Percentiles rank a stretch among this genome's conserved stretches.
These are phyloP conservation scores for Medicago lupulina DNA, from an alignment of 306 rosid genomes.

Conservation along the genomic window DNA sequence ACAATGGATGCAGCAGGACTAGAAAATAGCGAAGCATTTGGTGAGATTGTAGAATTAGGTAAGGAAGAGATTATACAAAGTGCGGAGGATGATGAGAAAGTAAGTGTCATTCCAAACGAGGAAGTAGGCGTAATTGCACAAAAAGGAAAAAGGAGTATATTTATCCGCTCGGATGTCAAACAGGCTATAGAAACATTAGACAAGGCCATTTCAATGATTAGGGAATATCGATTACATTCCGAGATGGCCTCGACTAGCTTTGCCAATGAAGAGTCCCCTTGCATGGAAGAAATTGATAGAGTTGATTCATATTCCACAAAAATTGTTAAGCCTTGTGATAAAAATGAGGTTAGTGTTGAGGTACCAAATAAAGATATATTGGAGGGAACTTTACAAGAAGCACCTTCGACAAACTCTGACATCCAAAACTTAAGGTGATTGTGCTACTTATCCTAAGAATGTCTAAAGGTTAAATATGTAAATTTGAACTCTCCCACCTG, in stretches of 20 bases:
- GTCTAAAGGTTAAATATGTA: neutral
- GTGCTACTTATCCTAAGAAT: neutral
- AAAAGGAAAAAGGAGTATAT: slow-evolving; percentile 44
- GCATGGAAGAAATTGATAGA: slow-evolving; percentile 39
- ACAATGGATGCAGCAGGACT: neutral
- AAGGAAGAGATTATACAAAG: slow-evolving; percentile 53
- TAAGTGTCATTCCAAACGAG: neutral
- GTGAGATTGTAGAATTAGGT: slow-evolving; percentile 28
- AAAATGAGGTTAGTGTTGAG: slow-evolving; percentile 40
- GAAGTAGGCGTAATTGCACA: slow-evolving; percentile 34
- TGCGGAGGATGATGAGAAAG: neutral
- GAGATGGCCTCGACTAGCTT: slow-evolving; percentile 43
- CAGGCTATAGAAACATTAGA: slow-evolving; percentile 81
- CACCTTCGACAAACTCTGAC: slow-evolving; percentile 30
- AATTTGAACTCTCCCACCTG: neutral
- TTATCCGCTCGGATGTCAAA: slow-evolving; percentile 72
- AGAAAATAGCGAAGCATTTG: neutral
- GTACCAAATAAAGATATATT: slow-evolving; percentile 36
- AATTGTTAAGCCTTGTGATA: slow-evolving; percentile 21
- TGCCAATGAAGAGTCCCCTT: slow-evolving; percentile 38
- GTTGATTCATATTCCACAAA: slow-evolving; percentile 48
- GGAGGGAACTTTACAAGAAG: slow-evolving; percentile 45
- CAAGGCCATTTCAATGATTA: slow-evolving; percentile 62
- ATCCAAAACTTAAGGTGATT: slow-evolving; percentile 60
- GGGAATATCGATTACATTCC: slow-evolving; percentile 51